These are phyloP conservation scores for Aspergillus pseudoviridinutans DNA, from an alignment of 2,329 filamentous ascomycete species.

Conservation along the genomic window DNA sequence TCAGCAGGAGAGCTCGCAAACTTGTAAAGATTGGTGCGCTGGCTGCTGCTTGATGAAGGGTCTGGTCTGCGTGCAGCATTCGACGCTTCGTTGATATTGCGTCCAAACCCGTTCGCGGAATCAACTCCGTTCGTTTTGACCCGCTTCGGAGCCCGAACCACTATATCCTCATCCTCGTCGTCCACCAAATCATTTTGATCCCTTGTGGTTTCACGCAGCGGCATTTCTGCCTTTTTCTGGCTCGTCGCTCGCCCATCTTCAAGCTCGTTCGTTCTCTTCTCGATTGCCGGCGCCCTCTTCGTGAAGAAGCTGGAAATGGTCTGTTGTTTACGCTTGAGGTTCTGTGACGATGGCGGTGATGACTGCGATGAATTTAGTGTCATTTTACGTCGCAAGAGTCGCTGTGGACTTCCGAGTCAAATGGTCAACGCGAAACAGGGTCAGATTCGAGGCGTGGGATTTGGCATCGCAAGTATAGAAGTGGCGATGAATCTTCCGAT, in stretches of 20 bases:
- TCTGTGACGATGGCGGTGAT: constrained; percentile 28
- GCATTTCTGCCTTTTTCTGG: constrained; percentile 3
- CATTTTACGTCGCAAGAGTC: constrained; percentile 19
- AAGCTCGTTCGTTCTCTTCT: constrained; percentile 11
- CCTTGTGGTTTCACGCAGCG: not conserved
- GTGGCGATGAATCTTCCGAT: not conserved
- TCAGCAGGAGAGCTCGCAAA: constrained; percentile 52
- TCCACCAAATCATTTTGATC: not conserved
- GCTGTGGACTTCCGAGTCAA: not conserved
- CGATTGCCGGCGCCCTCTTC: constrained; percentile 45
- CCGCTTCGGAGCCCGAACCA: constrained; percentile 40
- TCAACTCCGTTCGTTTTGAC: constrained; percentile 26
- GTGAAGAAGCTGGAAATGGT: constrained; percentile 85
- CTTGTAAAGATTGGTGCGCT: constrained; percentile 56
- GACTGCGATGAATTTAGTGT: constrained; percentile 31
- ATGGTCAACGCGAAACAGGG: not conserved
- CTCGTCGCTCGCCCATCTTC: constrained; percentile 2
- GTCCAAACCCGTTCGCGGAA: constrained; percentile 3
- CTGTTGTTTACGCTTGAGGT: constrained; percentile 51
- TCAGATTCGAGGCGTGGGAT: not conserved
- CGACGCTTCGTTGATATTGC: not conserved
- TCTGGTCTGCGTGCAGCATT: constrained; percentile 10
- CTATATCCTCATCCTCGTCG: constrained; percentile 27
- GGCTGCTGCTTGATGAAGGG: constrained; percentile 34
- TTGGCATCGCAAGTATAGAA: not conserved